Percentiles rank a stretch among this genome's conserved stretches.
Evolutionary conservation across 495 filamentous ascomycete genomes (phyloP).

Genomic region (Lasiosphaeria ovina): DNA sequence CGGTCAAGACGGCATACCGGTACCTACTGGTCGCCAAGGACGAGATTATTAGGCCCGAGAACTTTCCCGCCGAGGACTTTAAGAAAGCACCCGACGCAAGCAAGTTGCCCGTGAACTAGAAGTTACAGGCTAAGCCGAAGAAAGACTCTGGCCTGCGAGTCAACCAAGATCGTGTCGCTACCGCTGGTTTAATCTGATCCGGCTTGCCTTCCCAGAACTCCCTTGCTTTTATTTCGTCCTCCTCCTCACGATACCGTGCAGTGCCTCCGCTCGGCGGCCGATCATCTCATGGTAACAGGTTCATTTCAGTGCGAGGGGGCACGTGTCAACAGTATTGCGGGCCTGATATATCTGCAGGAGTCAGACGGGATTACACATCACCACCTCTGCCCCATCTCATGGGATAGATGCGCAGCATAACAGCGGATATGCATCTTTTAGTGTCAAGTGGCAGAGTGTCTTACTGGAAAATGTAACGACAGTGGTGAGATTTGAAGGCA

Average conservation of each 20-base stretch:
- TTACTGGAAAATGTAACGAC: slow-evolving; percentile 2
- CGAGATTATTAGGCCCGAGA: slow-evolving; percentile 62
- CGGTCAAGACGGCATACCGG: slow-evolving; percentile 93
- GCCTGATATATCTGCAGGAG: neutral
- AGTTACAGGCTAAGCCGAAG: neutral
- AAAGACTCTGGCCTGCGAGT: too few relatives aligned
- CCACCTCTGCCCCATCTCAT: neutral
- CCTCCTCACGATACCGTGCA: too few relatives aligned
- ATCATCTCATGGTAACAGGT: too few relatives aligned
- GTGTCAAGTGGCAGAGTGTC: slow-evolving; percentile 5
- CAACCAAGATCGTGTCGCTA: too few relatives aligned
- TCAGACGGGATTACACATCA: neutral
- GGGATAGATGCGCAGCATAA: slow-evolving; percentile 5
- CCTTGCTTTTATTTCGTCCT: too few relatives aligned
- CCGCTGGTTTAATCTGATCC: too few relatives aligned
- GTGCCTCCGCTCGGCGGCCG: too few relatives aligned
- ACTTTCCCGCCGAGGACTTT: slow-evolving; percentile 67
- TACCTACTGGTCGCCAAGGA: slow-evolving; percentile 72
- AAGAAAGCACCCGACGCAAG: slow-evolving; percentile 52
- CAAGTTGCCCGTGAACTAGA: slow-evolving; percentile 57
- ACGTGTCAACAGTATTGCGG: neutral
- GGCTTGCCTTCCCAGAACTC: too few relatives aligned
- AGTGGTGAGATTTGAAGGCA: neutral
- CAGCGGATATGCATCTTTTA: neutral
- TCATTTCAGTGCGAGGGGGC: too few relatives aligned